Evolutionary conservation across 805 yeast genomes (phyloP), one percentile per base, ranked within the genome.

Genomic region (Metschnikowia rubicola): DNA sequence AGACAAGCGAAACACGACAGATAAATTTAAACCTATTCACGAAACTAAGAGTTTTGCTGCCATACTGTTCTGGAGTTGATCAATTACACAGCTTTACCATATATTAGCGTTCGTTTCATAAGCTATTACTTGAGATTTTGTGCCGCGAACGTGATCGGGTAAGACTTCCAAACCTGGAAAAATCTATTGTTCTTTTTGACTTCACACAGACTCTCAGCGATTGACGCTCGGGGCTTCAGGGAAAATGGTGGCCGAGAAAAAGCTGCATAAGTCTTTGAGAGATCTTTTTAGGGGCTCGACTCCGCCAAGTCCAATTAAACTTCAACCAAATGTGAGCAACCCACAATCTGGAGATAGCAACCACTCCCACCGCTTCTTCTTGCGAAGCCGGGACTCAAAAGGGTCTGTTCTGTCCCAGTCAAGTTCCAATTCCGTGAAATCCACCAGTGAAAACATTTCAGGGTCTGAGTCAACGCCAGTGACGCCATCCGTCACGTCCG

Each of bases 391-490:
- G 36, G 56, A 55, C 41, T 60, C 67, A 10, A 52, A 57, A 30
- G 51, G 48, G 30, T 55, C 65, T 26, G 44, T 63, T 29, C 58
- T 66, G 34, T 63, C 68, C 9, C 64, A 56, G 37, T 55, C 64
- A 19, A 60, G 66, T 30, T 39, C 54, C n/a, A 51, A 55, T 35
- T 58, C 66, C 8, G 21, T 55, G 29, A 54, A 53, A 38, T 60
- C 63, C 5, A 30, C 30, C 9, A 47, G 39, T 11, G 51, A 46
- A 6, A 44, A 42, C 30, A 1, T 17, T 12, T 42, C 50, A 2
- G 46, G 38, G 6, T 13, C 37, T 17, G 48, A 41, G n/a, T 44
- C 48, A 26, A 15, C 30, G 10, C 35, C 47, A 7, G 37, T 42
- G 8, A 30, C 51, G 13, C 47, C 47, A 11, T 29, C 47, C 3